phyloP scores from a whole-genome alignment of 202 grass and related monocot species.

The Dendrocalamus latiflorus region DNA sequence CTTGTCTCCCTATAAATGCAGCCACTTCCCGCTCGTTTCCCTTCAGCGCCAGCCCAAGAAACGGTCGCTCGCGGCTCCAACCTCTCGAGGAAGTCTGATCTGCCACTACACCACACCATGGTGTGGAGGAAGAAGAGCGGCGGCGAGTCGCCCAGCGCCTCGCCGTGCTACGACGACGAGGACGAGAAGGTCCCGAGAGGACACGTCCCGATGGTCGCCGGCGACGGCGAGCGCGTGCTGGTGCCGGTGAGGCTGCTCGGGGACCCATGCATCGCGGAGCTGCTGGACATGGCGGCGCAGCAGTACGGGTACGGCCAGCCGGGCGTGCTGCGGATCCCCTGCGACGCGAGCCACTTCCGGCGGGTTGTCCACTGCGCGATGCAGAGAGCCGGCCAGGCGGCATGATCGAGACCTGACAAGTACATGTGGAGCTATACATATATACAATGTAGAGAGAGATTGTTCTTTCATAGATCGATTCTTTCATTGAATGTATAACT shows the following conservation, averaged over 20 bases:
- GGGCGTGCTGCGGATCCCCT: slow-evolving; percentile 56
- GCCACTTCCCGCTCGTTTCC: background rate
- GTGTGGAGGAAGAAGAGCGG: slow-evolving; percentile 18
- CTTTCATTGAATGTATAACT: background rate
- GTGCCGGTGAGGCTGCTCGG: slow-evolving; percentile 52
- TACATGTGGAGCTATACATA: background rate
- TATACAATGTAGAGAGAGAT: background rate
- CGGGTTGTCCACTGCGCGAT: slow-evolving; percentile 31
- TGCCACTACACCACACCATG: background rate
- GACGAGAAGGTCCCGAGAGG: slow-evolving; percentile 37
- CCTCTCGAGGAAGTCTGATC: background rate
- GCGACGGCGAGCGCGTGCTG: slow-evolving; percentile 45
- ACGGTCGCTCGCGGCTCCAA: background rate
- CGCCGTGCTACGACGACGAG: background rate
- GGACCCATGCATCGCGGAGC: slow-evolving; percentile 37
- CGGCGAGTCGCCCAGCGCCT: background rate
- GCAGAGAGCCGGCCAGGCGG: slow-evolving; percentile 8
- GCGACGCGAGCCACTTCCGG: slow-evolving; percentile 37
- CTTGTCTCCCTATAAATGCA: background rate
- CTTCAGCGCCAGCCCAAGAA: background rate
- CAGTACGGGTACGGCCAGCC: slow-evolving; percentile 48
- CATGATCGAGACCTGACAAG: background rate
- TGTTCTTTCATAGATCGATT: background rate
- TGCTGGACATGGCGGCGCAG: slow-evolving; percentile 51
- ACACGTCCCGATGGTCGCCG: slow-evolving; percentile 59